Conservation (phyloP, 176 grass and related monocot genomes). For the Phragmites australis region DNA sequence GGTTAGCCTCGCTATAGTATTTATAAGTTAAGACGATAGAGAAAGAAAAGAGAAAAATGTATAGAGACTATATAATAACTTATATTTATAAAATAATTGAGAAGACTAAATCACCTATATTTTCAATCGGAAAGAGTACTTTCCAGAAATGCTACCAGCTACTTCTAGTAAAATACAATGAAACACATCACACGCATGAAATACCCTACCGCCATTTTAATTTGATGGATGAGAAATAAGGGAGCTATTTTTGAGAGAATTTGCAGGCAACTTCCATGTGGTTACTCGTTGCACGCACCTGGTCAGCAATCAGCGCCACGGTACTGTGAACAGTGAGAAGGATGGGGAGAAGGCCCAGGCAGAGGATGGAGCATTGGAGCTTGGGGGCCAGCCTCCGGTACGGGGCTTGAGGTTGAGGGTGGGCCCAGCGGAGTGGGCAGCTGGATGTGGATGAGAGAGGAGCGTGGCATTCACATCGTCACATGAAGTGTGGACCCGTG, state of each 20-base stretch:
- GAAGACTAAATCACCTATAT: not conserved
- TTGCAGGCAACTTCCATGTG: not conserved
- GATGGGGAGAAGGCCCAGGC: not conserved
- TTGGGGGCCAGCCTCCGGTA: not conserved
- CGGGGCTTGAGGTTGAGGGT: not conserved
- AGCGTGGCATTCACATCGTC: constrained; percentile 56
- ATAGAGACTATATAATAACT: too few relatives aligned
- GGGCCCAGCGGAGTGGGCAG: not conserved
- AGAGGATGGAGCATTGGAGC: not conserved
- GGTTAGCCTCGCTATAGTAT: too few relatives aligned
- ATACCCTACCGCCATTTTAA: not conserved
- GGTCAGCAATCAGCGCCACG: constrained; percentile 6
- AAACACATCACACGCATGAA: not conserved
- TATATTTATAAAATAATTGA: too few relatives aligned
- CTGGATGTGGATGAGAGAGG: constrained; percentile 23
- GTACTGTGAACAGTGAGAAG: not conserved
- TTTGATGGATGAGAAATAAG: not conserved
- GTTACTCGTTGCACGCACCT: not conserved
- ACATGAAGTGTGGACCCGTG: constrained; percentile 51
- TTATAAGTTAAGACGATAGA: too few relatives aligned
- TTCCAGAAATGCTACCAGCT: not conserved
- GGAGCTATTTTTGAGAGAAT: not conserved
- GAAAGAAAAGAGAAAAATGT: too few relatives aligned
- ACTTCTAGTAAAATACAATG: not conserved
- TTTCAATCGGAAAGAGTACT: too few relatives aligned